A percentile compares a stretch with the other conserved stretches of the same genome.
These are phyloP conservation scores for Chlamydomonas asymmetrica DNA, from an alignment of 139 green algal genomes.

Conservation along the genomic window DNA sequence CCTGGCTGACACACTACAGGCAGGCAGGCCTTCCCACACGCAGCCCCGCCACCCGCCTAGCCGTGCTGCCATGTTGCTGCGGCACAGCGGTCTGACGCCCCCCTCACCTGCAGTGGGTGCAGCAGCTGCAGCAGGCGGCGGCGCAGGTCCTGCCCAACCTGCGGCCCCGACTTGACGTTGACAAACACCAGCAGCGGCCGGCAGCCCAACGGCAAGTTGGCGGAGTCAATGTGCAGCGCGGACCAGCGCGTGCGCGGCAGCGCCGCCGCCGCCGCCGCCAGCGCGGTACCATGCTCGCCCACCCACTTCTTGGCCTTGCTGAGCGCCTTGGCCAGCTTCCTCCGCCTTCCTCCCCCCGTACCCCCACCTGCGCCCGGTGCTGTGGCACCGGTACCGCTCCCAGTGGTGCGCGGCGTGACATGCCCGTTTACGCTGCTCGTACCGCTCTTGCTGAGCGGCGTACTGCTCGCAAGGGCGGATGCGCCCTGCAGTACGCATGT, in stretches of 20 bases:
- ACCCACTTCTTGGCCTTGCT: constrained; percentile 13
- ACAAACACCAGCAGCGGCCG: constrained; percentile 63
- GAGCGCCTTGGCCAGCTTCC: background rate
- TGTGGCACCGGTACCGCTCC: background rate
- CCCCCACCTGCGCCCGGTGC: background rate
- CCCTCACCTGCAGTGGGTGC: constrained; percentile 74
- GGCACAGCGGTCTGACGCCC: no score
- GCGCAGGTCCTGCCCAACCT: constrained; percentile 48
- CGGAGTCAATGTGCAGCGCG: background rate
- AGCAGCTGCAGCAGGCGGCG: constrained; percentile 75
- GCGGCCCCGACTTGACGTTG: constrained; percentile 78
- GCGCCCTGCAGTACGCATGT: background rate
- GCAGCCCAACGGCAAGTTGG: constrained; percentile 26
- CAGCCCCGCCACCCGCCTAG: no score
- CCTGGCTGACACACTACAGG: background rate
- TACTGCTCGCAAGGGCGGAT: background rate
- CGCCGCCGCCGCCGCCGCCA: background rate
- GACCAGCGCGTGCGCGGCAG: background rate
- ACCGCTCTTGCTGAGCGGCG: background rate
- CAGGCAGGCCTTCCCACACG: background rate
- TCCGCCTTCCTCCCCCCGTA: no score
- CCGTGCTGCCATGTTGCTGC: no score
- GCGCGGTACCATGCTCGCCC: background rate
- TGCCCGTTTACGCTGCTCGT: background rate
- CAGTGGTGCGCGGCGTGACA: background rate